Base-by-base conservation (phyloP, 805 yeast species). In the Brettanomyces nanus region DNA sequence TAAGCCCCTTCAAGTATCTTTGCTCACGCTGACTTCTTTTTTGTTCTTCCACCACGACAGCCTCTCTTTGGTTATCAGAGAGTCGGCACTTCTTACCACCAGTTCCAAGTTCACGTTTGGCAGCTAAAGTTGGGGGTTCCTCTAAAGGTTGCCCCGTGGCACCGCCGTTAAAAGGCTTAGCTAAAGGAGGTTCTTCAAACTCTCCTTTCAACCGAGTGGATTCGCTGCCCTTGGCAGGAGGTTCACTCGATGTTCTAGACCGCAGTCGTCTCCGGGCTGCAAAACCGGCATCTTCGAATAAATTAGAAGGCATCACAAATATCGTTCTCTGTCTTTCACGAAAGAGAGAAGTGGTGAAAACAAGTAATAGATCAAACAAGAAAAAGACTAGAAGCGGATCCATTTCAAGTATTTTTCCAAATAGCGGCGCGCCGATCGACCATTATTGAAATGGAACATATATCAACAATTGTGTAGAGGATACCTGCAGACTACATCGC, bases 131-230 rank as follows among this genome's bases (percentile, higher is more conserved):
- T 6, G 95, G 95, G 5, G 69, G 67, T n/a, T 73, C 67, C 45
- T 76, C 85, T 38, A 86, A 58, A 3, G 92, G 81, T 29, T 76
- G 65, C 2, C 96, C 95, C 0, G 90, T 80, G 28, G 75, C 75
- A 30, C 84, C 77, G 9, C 62, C 55, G 0, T 81, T 76, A 13
- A n/a, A 6, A 3, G 33, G 33, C 27, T 66, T 70, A 1, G 75
- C 70, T 25, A 68, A 54, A 14, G 65, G 67, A 3, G 89, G 87
- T 48, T 85, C 92, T 17, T 63, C 54, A 58, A 77, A 74, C 17
- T 25, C 25, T 15, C 3, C 27, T 13, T 31, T 10, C 11, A 4
- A 6, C 10, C 29, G 19, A 15, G 27, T 5, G 36, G 29, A 14
- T 9, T 7, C 7, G 14, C n/a, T 28, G 14, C 14, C 14, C 9